These are phyloP conservation scores for Peniophora sp. DNA, from an alignment of 1,284 basidiomycete genomes.

Conservation along the genomic window DNA sequence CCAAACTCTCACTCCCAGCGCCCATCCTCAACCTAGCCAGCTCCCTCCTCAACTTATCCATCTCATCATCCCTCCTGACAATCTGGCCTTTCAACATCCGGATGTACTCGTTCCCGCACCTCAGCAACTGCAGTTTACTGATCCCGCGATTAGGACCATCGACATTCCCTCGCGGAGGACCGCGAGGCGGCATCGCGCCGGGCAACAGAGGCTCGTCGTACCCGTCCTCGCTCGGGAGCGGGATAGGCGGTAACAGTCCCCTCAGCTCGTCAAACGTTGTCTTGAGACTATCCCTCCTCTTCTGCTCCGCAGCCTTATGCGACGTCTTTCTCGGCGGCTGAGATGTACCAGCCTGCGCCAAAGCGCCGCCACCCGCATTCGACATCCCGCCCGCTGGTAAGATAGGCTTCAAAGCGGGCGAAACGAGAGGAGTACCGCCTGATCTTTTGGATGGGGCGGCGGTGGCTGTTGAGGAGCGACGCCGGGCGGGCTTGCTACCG, in stretches of 20 bases:
- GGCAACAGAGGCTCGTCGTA: slow-evolving; percentile 65
- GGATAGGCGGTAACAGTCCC: slow-evolving; percentile 80
- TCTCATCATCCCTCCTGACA: slow-evolving; percentile 78
- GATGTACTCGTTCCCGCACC: slow-evolving; percentile 87
- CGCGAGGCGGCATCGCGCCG: slow-evolving; percentile 78
- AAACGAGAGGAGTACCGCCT: slow-evolving; percentile 23
- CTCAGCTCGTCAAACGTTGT: slow-evolving; percentile 94
- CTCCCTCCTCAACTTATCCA: slow-evolving; percentile 63
- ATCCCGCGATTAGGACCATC: slow-evolving; percentile 94
- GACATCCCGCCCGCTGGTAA: slow-evolving; percentile 47
- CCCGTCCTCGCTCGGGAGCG: slow-evolving; percentile 65
- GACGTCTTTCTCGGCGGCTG: slow-evolving; percentile 55
- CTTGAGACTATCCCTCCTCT: slow-evolving; percentile 92
- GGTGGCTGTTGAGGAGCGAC: slow-evolving; percentile 10
- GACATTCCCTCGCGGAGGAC: slow-evolving; percentile 77
- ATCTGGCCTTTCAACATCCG: slow-evolving; percentile 71
- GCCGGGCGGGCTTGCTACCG: slow-evolving; percentile 6
- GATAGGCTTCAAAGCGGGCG: slow-evolving; percentile 56
- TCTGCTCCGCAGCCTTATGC: slow-evolving; percentile 97
- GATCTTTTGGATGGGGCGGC: slow-evolving; percentile 18
- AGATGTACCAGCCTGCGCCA: slow-evolving; percentile 12
- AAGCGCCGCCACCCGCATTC: slow-evolving; percentile 14
- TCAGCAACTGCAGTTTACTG: slow-evolving; percentile 87
- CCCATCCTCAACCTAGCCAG: slow-evolving; percentile 48
- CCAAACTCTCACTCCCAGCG: slow-evolving; percentile 13